A percentile compares a stretch with the other conserved stretches of the same genome.
Conservation (phyloP, 805 yeast genomes). For the Ogataea philodendri region DNA sequence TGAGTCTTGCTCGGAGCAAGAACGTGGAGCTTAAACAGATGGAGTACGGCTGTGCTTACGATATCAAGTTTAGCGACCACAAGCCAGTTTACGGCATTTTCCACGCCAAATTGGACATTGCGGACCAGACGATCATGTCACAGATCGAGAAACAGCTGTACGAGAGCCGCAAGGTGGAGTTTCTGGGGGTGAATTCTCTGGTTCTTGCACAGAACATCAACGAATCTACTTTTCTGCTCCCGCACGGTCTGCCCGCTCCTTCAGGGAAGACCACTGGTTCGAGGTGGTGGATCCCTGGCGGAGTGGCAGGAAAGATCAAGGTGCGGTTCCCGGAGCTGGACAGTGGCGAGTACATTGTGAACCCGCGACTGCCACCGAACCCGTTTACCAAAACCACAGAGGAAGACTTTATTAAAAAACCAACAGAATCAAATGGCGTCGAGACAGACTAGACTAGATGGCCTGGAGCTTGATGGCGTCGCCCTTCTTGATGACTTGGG, state of each 20-base stretch:
- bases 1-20: slow-evolving; percentile 56
- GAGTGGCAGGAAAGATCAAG: slow-evolving; percentile 51
- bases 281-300: slow-evolving; percentile 93
- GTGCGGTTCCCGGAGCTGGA: slow-evolving; percentile 51
- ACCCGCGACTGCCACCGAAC: slow-evolving; percentile 67
- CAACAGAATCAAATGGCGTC: slow-evolving; percentile 4
- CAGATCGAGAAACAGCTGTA: slow-evolving; percentile 54
- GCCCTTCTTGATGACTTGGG: slow-evolving; percentile 56
- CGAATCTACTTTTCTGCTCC: slow-evolving; percentile 20
- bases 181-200: slow-evolving; percentile 38
- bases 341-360: slow-evolving; percentile 48
- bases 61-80: slow-evolving; percentile 78
- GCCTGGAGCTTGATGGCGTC: slow-evolving; percentile 64
- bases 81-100: slow-evolving; percentile 82
- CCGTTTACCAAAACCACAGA: slow-evolving; percentile 61
- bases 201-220: slow-evolving; percentile 26
- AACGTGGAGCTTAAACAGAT: slow-evolving; percentile 54
- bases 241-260: slow-evolving; percentile 75
- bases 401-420: slow-evolving; percentile 47
- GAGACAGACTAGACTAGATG: slow-evolving; percentile 26
- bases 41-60: slow-evolving; percentile 56
- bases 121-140: slow-evolving; percentile 56
- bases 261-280: slow-evolving; percentile 58
- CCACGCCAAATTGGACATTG: slow-evolving; percentile 57
- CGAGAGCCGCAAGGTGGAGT: slow-evolving; percentile 44